Conservation (phyloP, 192 early-diverging fungal genomes). For the Mortierella alpina region DNA sequence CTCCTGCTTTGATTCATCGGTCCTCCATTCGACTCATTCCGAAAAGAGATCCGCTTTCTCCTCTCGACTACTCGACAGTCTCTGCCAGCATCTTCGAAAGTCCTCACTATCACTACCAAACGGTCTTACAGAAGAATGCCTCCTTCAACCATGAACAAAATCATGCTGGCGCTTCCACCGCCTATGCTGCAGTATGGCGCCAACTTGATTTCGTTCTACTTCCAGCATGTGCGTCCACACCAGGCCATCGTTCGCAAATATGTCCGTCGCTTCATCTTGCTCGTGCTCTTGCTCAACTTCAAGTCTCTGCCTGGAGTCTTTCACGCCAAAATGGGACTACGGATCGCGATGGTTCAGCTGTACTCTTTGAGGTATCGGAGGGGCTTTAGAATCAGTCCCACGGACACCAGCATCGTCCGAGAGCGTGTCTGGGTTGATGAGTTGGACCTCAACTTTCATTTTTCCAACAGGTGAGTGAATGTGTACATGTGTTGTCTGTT, state of each 20-base stretch:
- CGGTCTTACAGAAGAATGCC: constrained; percentile 11
- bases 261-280: constrained; percentile 33
- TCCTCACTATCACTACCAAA: too few relatives aligned
- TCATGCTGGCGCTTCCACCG: constrained; percentile 33
- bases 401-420: constrained; percentile 33
- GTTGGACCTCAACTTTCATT: constrained; percentile 49
- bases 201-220: constrained; percentile 51
- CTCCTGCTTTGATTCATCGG: too few relatives aligned
- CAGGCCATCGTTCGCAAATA: constrained; percentile 28
- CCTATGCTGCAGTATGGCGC: constrained; percentile 36
- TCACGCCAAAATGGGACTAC: constrained; percentile 46
- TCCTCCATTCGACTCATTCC: too few relatives aligned
- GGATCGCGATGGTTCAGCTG: constrained; percentile 37
- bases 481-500: background rate
- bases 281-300: constrained; percentile 37
- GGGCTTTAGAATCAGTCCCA: constrained; percentile 44
- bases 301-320: constrained; percentile 49
- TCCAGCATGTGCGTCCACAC: constrained; percentile 38
- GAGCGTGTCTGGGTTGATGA: constrained; percentile 50
- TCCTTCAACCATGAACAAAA: constrained; percentile 49
- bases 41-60: too few relatives aligned
- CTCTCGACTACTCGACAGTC: too few relatives aligned
- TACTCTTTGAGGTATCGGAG: constrained; percentile 34
- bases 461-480: constrained; percentile 42
- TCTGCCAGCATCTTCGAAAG: too few relatives aligned